Evolutionary conservation across 192 early-diverging fungal species (phyloP).

Genomic region (Radiomyces spectabilis): DNA sequence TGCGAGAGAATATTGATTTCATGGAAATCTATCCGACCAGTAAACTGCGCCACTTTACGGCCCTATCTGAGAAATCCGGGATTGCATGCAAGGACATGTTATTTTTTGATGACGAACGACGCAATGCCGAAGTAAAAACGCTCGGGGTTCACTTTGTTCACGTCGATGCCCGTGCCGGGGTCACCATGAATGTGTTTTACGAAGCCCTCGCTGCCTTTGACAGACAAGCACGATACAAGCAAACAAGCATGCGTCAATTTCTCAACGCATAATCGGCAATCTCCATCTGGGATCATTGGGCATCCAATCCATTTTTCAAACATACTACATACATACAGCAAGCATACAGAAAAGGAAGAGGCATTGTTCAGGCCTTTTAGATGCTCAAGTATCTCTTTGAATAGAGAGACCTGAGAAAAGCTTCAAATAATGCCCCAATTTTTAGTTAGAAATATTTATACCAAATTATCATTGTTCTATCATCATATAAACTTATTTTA

Average conservation of each 20-base stretch:
- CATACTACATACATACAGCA: no score
- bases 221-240: background rate
- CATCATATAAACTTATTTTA: no score
- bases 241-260: slow-evolving; percentile 1
- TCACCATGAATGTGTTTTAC: slow-evolving; percentile 26
- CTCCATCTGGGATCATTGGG: no score
- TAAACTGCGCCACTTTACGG: slow-evolving; percentile 30
- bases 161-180: slow-evolving; percentile 18
- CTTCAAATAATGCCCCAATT: no score
- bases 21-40: slow-evolving; percentile 28
- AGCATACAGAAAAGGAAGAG: no score
- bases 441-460: no score
- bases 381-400: no score
- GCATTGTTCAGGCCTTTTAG: no score
- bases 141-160: slow-evolving; percentile 34
- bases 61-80: slow-evolving; percentile 14
- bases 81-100: slow-evolving; percentile 36
- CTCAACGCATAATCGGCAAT: no score
- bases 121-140: slow-evolving; percentile 24
- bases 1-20: slow-evolving; percentile 17
- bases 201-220: slow-evolving; percentile 2
- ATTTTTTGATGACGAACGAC: slow-evolving; percentile 41
- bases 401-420: no score
- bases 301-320: no score
- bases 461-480: no score